These are phyloP conservation scores for Amyloporia xantha DNA, from an alignment of 768 basidiomycete genomes.

Conservation along the genomic window DNA sequence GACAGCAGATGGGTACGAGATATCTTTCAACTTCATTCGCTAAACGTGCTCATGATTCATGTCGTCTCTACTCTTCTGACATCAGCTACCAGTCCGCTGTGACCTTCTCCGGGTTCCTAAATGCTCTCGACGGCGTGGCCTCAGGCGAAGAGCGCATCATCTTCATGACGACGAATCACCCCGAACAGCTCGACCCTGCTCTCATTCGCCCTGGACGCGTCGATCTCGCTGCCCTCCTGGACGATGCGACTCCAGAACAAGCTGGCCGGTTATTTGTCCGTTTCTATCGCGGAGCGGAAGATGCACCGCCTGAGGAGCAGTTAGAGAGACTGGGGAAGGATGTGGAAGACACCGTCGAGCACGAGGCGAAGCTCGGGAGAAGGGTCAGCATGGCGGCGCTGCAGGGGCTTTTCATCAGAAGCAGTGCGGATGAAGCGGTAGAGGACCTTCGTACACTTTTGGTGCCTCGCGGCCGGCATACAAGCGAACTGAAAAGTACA, in stretches of 20 bases:
- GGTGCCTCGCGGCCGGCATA: no score
- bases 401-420: constrained; percentile 91
- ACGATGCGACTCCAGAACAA: constrained; percentile 81
- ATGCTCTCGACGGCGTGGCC: constrained; percentile 95
- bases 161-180: constrained; percentile 99
- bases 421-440: constrained; percentile 50
- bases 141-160: constrained; percentile 97
- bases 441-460: constrained; percentile 37
- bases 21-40: neutral
- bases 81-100: constrained; percentile 89
- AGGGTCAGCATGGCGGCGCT: constrained; percentile 92
- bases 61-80: neutral
- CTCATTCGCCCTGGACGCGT: constrained; percentile 95
- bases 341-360: constrained; percentile 48
- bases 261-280: constrained; percentile 69
- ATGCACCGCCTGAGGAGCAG: constrained; percentile 20
- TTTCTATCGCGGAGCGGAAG: constrained; percentile 60
- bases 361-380: constrained; percentile 44
- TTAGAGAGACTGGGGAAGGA: constrained; percentile 41
- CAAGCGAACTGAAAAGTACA: no score
- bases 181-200: constrained; percentile 84
- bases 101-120: constrained; percentile 96
- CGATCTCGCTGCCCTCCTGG: constrained; percentile 77
- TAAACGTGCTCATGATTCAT: neutral
- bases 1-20: constrained; percentile 85